Conservation (phyloP, 208 protist species). For the Trypanosoma melophagium region DNA sequence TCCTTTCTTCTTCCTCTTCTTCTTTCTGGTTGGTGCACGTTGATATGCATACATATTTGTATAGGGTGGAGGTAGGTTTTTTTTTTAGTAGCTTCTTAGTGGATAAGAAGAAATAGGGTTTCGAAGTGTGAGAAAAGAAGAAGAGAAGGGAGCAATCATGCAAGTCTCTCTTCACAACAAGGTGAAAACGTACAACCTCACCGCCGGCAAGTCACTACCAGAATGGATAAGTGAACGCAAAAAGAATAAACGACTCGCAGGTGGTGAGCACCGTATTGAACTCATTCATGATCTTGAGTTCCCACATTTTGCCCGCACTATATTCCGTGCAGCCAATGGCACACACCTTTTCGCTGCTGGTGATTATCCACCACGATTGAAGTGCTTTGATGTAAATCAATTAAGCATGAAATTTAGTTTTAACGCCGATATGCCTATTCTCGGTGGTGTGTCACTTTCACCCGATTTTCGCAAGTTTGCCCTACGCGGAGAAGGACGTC, state of each 20-base stretch:
- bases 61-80: too few relatives aligned
- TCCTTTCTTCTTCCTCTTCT: too few relatives aligned
- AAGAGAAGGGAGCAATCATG: conserved; percentile 37
- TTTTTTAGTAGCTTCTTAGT: too few relatives aligned
- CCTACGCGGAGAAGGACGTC: conserved; percentile 70
- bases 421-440: conserved; percentile 86
- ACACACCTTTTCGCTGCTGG: conserved; percentile 85
- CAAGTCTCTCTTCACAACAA: conserved; percentile 85
- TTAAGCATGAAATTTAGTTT: conserved; percentile 92
- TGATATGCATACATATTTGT: too few relatives aligned
- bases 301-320: conserved; percentile 73
- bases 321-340: conserved; percentile 80
- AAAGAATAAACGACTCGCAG: conserved; percentile 56
- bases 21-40: too few relatives aligned
- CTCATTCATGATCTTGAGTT: conserved; percentile 90
- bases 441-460: conserved; percentile 78
- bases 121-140: not conserved
- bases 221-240: conserved; percentile 81
- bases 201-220: conserved; percentile 81
- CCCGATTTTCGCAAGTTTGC: conserved; percentile 90
- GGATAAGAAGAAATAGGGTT: too few relatives aligned
- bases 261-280: conserved; percentile 75
- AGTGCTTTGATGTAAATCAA: conserved; percentile 90
- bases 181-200: conserved; percentile 90
- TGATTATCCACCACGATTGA: conserved; percentile 86